Base-by-base conservation (phyloP, 805 yeast species). In the Monosporozyma aerobia region DNA sequence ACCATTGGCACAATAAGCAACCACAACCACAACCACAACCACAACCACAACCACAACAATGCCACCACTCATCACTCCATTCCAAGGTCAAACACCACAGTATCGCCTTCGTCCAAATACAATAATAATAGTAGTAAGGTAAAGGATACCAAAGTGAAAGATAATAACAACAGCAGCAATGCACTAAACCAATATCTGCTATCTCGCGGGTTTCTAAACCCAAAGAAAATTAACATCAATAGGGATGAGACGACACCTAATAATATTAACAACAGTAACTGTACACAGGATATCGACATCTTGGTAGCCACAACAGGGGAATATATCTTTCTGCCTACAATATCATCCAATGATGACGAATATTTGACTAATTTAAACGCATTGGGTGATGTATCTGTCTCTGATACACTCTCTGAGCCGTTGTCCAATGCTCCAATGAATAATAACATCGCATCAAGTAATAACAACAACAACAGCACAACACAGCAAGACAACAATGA, bases 251-350 rank as follows among this genome's bases (percentile, higher is more conserved):
- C 19, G 19, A 19, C 19, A 19, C 19, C 19, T 19, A 19, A 19
- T 19, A 19, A 19, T 19, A 19, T 19, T 19, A 19, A 11, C 19
- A 33, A 32, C 33, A 56, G 57, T 13, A 33, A 45, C 33, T 56
- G 57, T 13, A 57, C 51, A 9, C 52, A 55, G n/a, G 51, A 56
- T 14, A 57, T 62, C 14, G 53, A 55, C 9, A 59, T 71, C 1
- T 61, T 67, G 0, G 47, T 70, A 3, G 64, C 73, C 11, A 62
- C 74, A 0, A 61, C 65, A 3, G 73, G 73, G 10, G 73, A 70
- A 22, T 60, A 61, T 44, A 60, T 72, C 6, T 72, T 70, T 50
- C 51, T 72, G 29, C 72, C 72, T 3, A 68, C 72, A 3, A 44
- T 67, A 11, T 63, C 70, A 2, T 56, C 66, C 3, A 59, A 55